These are phyloP conservation scores for Cornus kousa DNA, from an alignment of 148 eudicot genomes.

Conservation along the genomic window DNA sequence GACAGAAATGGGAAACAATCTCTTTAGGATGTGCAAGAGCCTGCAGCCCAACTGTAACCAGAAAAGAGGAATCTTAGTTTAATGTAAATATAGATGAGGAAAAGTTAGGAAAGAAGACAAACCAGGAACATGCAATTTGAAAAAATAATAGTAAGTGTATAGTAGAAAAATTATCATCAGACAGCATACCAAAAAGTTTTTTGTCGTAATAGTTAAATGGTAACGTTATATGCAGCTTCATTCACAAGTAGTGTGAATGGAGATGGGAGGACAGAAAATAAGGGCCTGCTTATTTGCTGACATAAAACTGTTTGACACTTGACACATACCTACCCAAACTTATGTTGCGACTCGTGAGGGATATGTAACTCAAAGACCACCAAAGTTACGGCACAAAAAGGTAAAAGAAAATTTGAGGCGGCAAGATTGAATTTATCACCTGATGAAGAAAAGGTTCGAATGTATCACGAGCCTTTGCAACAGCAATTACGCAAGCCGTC, in stretches of 20 bases:
- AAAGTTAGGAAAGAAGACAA: neutral
- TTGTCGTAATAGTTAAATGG: neutral
- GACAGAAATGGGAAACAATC: constrained; percentile 90
- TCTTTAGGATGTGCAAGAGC: constrained; percentile 87
- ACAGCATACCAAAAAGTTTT: neutral
- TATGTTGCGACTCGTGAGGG: neutral
- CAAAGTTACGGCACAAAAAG: neutral
- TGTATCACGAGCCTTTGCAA: constrained; percentile 97
- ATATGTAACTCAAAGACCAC: neutral
- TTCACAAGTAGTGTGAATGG: neutral
- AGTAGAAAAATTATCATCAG: neutral
- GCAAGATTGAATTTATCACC: constrained; percentile 37
- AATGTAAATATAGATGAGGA: neutral
- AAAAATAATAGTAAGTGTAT: neutral
- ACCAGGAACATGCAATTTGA: neutral
- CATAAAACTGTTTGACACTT: no score
- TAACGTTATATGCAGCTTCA: neutral
- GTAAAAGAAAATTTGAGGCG: neutral
- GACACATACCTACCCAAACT: neutral
- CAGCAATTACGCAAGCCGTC: constrained; percentile 98
- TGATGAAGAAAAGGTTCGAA: constrained; percentile 97
- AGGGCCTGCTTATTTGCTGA: neutral
- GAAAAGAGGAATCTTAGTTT: constrained; percentile 3
- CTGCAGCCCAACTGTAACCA: constrained; percentile 74
- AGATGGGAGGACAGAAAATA: neutral